Conservation (phyloP, 2,329 filamentous ascomycete species). For the Tolypocladium amazonense region DNA sequence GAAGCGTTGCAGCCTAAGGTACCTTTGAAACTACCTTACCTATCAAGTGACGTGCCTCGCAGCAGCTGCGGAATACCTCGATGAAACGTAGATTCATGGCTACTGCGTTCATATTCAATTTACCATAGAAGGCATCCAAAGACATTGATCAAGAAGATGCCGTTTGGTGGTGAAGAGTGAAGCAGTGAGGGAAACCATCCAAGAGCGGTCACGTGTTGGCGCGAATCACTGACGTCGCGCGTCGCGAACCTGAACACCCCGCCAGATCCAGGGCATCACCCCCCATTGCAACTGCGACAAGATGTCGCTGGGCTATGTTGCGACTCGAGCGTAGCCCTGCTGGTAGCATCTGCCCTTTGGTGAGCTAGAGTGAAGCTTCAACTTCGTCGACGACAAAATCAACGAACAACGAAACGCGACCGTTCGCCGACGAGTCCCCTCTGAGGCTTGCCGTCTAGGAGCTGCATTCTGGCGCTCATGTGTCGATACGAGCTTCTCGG, state of each 20-base stretch:
- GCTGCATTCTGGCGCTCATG: slow-evolving; percentile 22
- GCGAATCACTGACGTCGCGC: not conserved
- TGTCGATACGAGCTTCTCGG: slow-evolving; percentile 45
- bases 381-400: not conserved
- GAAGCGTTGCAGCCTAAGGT: not conserved
- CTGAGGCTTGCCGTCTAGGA: not conserved
- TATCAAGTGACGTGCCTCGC: not conserved
- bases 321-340: not conserved
- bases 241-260: not conserved
- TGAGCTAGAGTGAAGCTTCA: no score
- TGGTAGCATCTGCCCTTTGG: not conserved
- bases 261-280: not conserved
- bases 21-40: no score
- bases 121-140: not conserved
- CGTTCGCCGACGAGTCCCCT: not conserved
- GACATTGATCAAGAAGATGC: not conserved
- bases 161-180: not conserved
- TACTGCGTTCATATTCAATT: not conserved
- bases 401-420: not conserved
- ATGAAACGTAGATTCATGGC: not conserved
- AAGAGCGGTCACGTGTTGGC: not conserved
- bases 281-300: not conserved
- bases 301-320: not conserved
- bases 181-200: not conserved
- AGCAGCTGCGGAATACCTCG: not conserved